Conservation (phyloP, 2,329 filamentous ascomycete genomes). For the Fusarium floridanum region DNA sequence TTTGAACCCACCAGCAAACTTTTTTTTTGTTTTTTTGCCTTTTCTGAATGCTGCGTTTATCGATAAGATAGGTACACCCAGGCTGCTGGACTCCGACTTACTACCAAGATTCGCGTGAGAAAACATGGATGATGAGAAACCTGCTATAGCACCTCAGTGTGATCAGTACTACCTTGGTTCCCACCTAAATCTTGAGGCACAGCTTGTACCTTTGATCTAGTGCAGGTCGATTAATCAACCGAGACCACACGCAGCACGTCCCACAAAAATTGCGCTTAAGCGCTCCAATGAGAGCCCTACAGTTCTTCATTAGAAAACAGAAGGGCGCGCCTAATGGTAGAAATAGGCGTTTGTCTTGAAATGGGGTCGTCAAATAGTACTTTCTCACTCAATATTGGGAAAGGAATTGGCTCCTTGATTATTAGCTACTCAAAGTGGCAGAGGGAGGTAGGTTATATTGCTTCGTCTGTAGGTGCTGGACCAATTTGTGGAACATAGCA, state of each 20-base stretch:
- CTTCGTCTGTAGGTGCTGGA: not conserved
- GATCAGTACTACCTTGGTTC: not conserved
- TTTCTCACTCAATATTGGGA: not conserved
- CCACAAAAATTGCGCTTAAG: not conserved
- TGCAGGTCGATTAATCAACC: not conserved
- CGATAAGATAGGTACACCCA: not conserved
- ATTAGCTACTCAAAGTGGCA: too few species aligned
- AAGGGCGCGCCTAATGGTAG: not conserved
- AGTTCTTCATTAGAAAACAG: not conserved
- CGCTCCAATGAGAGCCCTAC: not conserved
- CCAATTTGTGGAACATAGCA: not conserved
- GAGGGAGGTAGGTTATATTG: not conserved
- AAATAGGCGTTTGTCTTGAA: not conserved
- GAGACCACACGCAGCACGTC: not conserved
- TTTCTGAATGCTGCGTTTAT: not conserved
- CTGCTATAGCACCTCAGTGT: not conserved
- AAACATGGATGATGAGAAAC: not conserved
- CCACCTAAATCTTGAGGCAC: not conserved
- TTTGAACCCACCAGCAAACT: not conserved
- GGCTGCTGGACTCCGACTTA: not conserved
- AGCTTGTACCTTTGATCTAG: not conserved
- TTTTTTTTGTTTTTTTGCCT: not conserved
- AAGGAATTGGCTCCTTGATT: not conserved
- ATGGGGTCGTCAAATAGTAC: not conserved
- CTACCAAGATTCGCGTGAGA: not conserved